These are phyloP conservation scores for Melanopsichium pennsylvanicum DNA, from an alignment of 1,284 basidiomycete genomes.

Conservation along the genomic window DNA sequence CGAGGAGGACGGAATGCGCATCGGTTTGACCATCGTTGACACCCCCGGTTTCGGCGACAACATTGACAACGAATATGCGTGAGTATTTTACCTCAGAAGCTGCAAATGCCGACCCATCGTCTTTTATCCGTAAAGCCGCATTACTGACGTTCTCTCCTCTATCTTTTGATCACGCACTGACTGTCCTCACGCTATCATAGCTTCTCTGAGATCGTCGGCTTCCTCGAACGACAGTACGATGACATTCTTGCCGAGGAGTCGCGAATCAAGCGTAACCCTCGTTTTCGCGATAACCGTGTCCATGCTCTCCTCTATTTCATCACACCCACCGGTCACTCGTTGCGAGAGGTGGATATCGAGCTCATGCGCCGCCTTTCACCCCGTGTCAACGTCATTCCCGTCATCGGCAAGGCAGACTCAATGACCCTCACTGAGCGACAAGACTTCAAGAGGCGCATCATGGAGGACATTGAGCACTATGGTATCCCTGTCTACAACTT, in stretches of 20 bases:
- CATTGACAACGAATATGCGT: slow-evolving; percentile 98
- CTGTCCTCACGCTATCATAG: slow-evolving; percentile 12
- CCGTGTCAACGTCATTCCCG: slow-evolving; percentile 94
- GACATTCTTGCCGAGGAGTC: slow-evolving; percentile 99
- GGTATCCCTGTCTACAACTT: slow-evolving; percentile 99
- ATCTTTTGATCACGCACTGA: too few species aligned
- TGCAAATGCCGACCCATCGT: too few species aligned
- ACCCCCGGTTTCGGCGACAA: slow-evolving; percentile 99
- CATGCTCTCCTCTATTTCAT: slow-evolving; percentile 99
- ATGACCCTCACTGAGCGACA: slow-evolving; percentile 73
- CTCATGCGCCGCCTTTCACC: slow-evolving; percentile 64
- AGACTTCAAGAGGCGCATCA: slow-evolving; percentile 95
- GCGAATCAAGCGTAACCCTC: slow-evolving; percentile 98
- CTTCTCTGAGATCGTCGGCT: slow-evolving; percentile 83
- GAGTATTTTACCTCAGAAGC: slow-evolving; percentile 66
- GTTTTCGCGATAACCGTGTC: slow-evolving; percentile 89
- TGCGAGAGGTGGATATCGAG: slow-evolving; percentile 97
- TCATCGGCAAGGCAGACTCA: slow-evolving; percentile 96
- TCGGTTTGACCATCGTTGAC: slow-evolving; percentile 97
- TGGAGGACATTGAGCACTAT: slow-evolving; percentile 99
- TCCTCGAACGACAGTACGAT: slow-evolving; percentile 99
- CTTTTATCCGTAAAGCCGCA: too few species aligned
- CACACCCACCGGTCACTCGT: slow-evolving; percentile 84
- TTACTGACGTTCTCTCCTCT: neutral
- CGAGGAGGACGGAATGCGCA: slow-evolving; percentile 97